Percentiles rank a stretch among this genome's conserved stretches.
phyloP scores from a whole-genome alignment of 306 rosid species.

The Hippophae gyantsensis region DNA sequence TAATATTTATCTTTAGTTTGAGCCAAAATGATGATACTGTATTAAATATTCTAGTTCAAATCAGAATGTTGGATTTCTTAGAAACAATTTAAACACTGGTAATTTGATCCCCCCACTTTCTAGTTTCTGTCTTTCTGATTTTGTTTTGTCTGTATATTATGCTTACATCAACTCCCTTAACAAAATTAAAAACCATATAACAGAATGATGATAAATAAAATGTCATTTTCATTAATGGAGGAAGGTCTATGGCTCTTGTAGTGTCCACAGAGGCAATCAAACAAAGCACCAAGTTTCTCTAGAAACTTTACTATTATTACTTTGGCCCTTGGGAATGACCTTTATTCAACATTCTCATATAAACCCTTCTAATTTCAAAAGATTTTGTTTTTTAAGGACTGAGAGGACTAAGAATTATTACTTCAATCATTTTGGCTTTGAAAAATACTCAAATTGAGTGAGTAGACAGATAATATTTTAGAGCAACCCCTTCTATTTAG shows the following conservation, averaged over 20 bases:
- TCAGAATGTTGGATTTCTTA: constrained; percentile 1
- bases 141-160: neutral
- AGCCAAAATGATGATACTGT: neutral
- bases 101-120: neutral
- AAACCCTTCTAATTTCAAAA: no score
- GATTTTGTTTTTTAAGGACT: no score
- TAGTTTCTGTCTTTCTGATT: constrained; percentile 6
- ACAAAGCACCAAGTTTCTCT: constrained; percentile 37
- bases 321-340: constrained; percentile 43
- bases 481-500: no score
- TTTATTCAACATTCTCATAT: constrained; percentile 16
- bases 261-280: constrained; percentile 28
- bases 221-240: constrained; percentile 42
- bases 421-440: no score
- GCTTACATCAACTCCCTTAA: neutral
- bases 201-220: constrained; percentile 2
- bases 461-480: no score
- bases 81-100: neutral
- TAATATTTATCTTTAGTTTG: neutral
- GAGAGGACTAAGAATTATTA: no score
- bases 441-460: no score
- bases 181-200: neutral
- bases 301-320: constrained; percentile 13
- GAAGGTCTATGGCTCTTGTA: constrained; percentile 20
- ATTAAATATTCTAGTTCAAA: neutral